A percentile compares a stretch with the other conserved stretches of the same genome.
phyloP scores from a whole-genome alignment of 257 asterid species.

The Parsonsia alboflavescens region DNA sequence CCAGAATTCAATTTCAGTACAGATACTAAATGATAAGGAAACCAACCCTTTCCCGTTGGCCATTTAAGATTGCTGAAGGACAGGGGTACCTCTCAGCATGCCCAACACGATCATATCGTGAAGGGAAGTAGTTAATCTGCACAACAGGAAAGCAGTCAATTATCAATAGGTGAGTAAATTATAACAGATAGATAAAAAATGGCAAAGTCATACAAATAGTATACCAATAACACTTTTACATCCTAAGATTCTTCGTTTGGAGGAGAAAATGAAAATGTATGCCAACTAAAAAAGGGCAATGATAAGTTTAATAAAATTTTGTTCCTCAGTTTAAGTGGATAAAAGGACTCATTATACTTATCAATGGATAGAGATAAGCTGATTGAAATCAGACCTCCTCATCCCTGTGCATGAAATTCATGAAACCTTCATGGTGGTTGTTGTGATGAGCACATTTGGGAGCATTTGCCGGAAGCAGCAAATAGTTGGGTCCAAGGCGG shows the following conservation, averaged over 20 bases:
- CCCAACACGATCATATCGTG: conserved; percentile 34
- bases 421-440: conserved; percentile 35
- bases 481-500: conserved; percentile 38
- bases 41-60: conserved; percentile 30
- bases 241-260: neutral
- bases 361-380: neutral
- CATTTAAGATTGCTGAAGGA: conserved; percentile 25
- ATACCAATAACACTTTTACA: neutral
- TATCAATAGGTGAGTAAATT: no score
- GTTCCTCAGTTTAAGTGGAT: neutral
- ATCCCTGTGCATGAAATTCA: conserved; percentile 43
- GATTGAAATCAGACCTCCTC: conserved; percentile 26
- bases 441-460: conserved; percentile 35
- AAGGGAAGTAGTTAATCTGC: conserved; percentile 38
- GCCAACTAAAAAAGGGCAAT: neutral
- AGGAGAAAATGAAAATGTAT: neutral
- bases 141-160: neutral
- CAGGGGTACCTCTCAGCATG: conserved; percentile 34
- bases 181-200: neutral
- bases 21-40: neutral
- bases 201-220: neutral
- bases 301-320: neutral
- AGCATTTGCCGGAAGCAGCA: conserved; percentile 37
- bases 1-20: neutral
- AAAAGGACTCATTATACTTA: neutral